These are phyloP conservation scores for Hypericum androsaemum DNA, from an alignment of 345 rosid genomes.

Conservation along the genomic window DNA sequence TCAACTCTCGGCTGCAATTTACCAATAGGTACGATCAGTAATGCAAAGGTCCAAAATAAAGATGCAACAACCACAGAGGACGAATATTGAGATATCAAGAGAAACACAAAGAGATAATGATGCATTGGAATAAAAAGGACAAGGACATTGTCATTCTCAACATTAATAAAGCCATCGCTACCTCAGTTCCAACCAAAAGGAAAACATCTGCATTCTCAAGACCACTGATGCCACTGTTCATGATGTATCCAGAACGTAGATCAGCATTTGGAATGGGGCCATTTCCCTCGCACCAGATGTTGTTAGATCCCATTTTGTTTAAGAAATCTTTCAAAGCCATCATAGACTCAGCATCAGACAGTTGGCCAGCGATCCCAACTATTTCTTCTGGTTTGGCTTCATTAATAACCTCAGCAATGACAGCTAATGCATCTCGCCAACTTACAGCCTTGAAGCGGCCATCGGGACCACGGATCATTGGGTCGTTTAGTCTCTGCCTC, in stretches of 20 bases:
- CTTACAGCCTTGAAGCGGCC: slow-evolving; percentile 82
- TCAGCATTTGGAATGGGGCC: slow-evolving; percentile 72
- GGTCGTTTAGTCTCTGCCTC: slow-evolving; percentile 97
- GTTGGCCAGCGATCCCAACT: slow-evolving; percentile 82
- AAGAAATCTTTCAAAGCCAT: slow-evolving; percentile 90
- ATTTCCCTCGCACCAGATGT: slow-evolving; percentile 91
- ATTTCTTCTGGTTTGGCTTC: slow-evolving; percentile 78
- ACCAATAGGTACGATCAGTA: slow-evolving; percentile 11
- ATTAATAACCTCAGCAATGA: slow-evolving; percentile 73
- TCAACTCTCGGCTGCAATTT: slow-evolving; percentile 79
- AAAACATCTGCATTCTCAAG: slow-evolving; percentile 91
- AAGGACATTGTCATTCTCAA: background rate
- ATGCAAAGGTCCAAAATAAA: background rate
- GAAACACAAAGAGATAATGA: background rate
- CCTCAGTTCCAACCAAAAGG: slow-evolving; percentile 96
- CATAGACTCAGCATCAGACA: slow-evolving; percentile 98
- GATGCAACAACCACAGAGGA: background rate
- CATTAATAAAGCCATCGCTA: slow-evolving; percentile 9
- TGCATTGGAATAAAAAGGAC: background rate
- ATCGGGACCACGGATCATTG: slow-evolving; percentile 90
- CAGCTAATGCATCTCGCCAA: slow-evolving; percentile 94
- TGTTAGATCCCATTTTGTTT: slow-evolving; percentile 90
- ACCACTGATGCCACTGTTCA: slow-evolving; percentile 81
- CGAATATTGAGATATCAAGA: background rate
- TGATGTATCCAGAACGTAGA: slow-evolving; percentile 75